Evolutionary conservation across 2,329 filamentous ascomycete species (phyloP).

Genomic region (Aspergillus fructus): DNA sequence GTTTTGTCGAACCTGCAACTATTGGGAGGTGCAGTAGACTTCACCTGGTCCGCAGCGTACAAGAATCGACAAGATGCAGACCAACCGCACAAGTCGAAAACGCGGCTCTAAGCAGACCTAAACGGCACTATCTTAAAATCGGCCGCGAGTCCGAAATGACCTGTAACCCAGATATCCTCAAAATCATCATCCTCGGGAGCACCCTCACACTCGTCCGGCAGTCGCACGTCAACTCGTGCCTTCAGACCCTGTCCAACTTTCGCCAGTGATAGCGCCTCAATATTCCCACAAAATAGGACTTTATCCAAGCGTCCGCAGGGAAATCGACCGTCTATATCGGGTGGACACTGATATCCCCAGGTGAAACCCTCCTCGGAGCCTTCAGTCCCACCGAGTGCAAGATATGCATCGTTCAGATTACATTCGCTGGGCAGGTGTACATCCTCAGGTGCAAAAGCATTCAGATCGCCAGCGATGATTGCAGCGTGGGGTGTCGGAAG

Average conservation of each 20-base stretch:
- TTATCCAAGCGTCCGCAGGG: constrained; percentile 58
- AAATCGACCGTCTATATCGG: constrained; percentile 43
- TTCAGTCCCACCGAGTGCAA: constrained; percentile 53
- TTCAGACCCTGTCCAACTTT: constrained; percentile 47
- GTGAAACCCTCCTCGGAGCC: constrained; percentile 55
- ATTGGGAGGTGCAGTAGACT: no score
- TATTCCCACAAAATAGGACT: constrained; percentile 47
- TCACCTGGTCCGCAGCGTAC: no score
- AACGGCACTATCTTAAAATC: constrained; percentile 11
- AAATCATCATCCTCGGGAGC: constrained; percentile 35
- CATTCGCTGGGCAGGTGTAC: constrained; percentile 49
- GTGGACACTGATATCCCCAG: constrained; percentile 57
- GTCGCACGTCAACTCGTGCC: neutral
- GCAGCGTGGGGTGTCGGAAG: constrained; percentile 38
- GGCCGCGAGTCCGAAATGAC: constrained; percentile 50
- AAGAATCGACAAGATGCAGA: no score
- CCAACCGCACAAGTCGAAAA: no score
- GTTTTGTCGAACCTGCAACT: no score
- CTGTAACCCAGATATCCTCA: constrained; percentile 51
- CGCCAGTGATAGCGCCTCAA: constrained; percentile 38
- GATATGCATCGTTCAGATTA: constrained; percentile 52
- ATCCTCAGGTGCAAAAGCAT: constrained; percentile 59
- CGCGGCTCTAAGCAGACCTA: no score
- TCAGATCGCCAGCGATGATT: constrained; percentile 56
- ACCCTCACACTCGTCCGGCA: constrained; percentile 17